Evolutionary conservation across 805 yeast genomes (phyloP).

Genomic region (Hanseniaspora jakobsenii): DNA sequence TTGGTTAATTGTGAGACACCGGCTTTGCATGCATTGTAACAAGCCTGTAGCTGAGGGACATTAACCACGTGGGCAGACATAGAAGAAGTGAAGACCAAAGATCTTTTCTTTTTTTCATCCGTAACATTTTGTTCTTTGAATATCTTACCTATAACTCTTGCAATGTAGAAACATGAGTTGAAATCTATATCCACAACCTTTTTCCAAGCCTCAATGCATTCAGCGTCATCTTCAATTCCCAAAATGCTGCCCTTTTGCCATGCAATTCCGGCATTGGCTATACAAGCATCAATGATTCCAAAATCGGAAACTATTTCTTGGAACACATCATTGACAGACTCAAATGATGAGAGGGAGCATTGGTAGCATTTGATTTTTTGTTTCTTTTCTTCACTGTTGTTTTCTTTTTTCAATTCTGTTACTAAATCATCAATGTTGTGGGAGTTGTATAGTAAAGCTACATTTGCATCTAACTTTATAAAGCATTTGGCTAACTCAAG

Average conservation of each 20-base stretch:
- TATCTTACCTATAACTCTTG: constrained; percentile 58
- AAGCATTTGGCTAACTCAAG: constrained; percentile 68
- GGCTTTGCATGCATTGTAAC: constrained; percentile 80
- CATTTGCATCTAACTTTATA: constrained; percentile 79
- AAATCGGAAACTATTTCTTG: constrained; percentile 45
- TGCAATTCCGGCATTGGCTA: constrained; percentile 82
- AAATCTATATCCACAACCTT: constrained; percentile 63
- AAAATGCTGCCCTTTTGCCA: constrained; percentile 58
- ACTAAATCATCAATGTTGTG: constrained; percentile 33
- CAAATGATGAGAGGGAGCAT: constrained; percentile 25
- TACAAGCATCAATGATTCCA: constrained; percentile 69
- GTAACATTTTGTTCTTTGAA: constrained; percentile 45
- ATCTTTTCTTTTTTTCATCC: constrained; percentile 34
- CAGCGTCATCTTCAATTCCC: constrained; percentile 32
- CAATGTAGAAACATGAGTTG: constrained; percentile 69
- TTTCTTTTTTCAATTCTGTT: constrained; percentile 36
- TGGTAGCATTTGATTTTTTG: constrained; percentile 46
- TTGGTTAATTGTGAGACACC: constrained; percentile 64
- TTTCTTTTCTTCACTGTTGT: constrained; percentile 49
- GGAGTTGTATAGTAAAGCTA: constrained; percentile 57
- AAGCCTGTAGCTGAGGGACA: constrained; percentile 76
- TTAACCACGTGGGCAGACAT: constrained; percentile 84
- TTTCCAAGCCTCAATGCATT: constrained; percentile 47
- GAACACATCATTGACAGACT: constrained; percentile 24
- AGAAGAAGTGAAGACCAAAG: constrained; percentile 74